Evolutionary conservation across 2,329 filamentous ascomycete genomes (phyloP).

Genomic region (Pseudocercospora fijiensis): DNA sequence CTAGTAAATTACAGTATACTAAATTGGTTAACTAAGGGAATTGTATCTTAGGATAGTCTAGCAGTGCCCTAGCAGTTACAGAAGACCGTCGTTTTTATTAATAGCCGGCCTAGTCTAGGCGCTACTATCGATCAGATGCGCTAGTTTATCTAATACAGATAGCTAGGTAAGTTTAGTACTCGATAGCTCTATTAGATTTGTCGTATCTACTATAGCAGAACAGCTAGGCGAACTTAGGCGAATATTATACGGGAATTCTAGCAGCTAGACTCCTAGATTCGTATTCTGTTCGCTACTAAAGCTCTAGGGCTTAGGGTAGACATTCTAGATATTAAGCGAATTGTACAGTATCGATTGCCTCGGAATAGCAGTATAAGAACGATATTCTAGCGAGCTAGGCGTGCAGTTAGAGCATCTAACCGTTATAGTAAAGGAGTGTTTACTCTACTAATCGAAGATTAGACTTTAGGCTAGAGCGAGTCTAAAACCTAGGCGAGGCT

Average conservation of each 20-base stretch:
- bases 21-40: not conserved
- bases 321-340: not conserved
- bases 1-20: not conserved
- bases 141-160: not conserved
- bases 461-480: not conserved
- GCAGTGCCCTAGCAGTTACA: not conserved
- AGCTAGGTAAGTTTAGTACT: not conserved
- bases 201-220: not conserved
- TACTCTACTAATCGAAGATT: not conserved
- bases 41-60: not conserved
- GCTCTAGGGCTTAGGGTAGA: not conserved
- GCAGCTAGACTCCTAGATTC: not conserved
- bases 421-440: not conserved
- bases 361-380: not conserved
- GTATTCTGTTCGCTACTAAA: not conserved
- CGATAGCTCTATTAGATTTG: not conserved
- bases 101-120: not conserved
- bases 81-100: not conserved
- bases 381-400: not conserved
- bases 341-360: not conserved
- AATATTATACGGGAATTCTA: not conserved
- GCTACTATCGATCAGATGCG: not conserved
- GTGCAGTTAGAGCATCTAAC: not conserved
- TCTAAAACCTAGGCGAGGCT: not conserved
- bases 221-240: not conserved